phyloP scores from a whole-genome alignment of 352 stramenopile species.

The Plasmopara muralis region DNA sequence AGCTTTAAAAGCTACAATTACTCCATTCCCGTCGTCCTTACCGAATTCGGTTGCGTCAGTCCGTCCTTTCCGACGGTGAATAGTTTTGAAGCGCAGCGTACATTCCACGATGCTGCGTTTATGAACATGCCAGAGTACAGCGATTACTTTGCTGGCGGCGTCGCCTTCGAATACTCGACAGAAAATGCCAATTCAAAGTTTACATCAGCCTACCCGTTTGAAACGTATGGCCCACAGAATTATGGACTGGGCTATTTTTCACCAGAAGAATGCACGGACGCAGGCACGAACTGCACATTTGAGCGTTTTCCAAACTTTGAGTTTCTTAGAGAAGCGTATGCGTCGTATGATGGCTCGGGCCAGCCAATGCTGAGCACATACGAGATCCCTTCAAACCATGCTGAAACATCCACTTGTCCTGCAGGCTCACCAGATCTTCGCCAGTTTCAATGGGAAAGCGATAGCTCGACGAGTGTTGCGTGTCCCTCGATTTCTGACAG shows the following conservation, averaged over 20 bases:
- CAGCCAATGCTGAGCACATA: conserved; percentile 29
- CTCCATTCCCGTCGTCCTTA: conserved; percentile 30
- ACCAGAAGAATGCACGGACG: conserved; percentile 53
- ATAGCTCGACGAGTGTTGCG: background rate
- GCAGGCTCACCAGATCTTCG: conserved; percentile 10
- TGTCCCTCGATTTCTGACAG: too few relatives aligned
- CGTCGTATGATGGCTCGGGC: conserved; percentile 23
- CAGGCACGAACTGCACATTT: conserved; percentile 38
- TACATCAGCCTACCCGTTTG: conserved; percentile 58
- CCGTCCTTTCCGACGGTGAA: conserved; percentile 35
- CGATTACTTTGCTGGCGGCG: conserved; percentile 55
- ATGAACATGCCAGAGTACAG: conserved; percentile 45
- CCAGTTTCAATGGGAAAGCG: conserved; percentile 18
- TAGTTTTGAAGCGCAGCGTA: conserved; percentile 67
- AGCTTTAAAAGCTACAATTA: conserved; percentile 59
- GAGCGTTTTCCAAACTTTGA: conserved; percentile 64
- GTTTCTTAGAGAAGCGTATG: conserved; percentile 38
- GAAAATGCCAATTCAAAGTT: conserved; percentile 66
- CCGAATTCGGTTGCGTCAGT: conserved; percentile 26
- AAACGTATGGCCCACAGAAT: conserved; percentile 50
- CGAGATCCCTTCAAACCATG: conserved; percentile 16
- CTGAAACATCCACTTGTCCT: conserved; percentile 15
- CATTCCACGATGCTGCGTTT: conserved; percentile 59
- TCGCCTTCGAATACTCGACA: conserved; percentile 77
- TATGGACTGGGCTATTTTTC: conserved; percentile 74